These are phyloP conservation scores for Flaveria sonorensis DNA, from an alignment of 129 eudicot genomes.

Conservation along the genomic window DNA sequence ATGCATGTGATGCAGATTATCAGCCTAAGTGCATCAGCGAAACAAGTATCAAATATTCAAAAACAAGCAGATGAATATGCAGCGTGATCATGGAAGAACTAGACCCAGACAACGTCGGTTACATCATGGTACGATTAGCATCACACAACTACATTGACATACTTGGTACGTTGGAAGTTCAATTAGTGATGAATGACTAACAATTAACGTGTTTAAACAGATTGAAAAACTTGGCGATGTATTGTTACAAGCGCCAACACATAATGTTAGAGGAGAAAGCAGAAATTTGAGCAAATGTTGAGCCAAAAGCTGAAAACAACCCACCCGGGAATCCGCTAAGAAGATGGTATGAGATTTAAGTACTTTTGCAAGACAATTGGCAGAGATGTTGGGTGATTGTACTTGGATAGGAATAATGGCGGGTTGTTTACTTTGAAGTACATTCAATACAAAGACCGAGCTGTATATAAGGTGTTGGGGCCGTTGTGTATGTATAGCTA, in stretches of 20 bases:
- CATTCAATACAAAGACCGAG: conserved; percentile 13
- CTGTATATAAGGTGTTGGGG: conserved; percentile 11
- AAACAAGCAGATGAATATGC: conserved; percentile 84
- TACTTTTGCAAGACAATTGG: conserved; percentile 20
- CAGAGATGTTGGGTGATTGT: conserved; percentile 24
- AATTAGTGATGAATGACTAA: neutral
- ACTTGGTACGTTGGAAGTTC: neutral
- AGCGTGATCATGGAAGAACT: conserved; percentile 88
- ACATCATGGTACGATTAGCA: conserved; percentile 58
- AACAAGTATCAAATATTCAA: conserved; percentile 73
- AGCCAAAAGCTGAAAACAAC: conserved; percentile 62
- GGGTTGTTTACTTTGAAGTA: conserved; percentile 19
- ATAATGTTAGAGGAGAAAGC: conserved; percentile 56
- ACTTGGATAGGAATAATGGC: conserved; percentile 14
- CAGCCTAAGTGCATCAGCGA: conserved; percentile 78
- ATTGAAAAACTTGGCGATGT: conserved; percentile 70
- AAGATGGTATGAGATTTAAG: conserved; percentile 19
- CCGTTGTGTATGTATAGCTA: conserved; percentile 15
- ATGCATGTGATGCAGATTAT: conserved; percentile 58
- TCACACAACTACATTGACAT: conserved; percentile 3
- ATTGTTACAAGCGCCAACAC: conserved; percentile 63
- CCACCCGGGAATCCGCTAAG: conserved; percentile 1
- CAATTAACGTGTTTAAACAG: conserved; percentile 30
- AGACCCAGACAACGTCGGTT: conserved; percentile 69
- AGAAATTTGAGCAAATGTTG: conserved; percentile 51